Evolutionary conservation across 1,284 basidiomycete genomes (phyloP), one percentile per base, ranked within the genome.

Genomic region (Rhodotorula mucilaginosa): DNA sequence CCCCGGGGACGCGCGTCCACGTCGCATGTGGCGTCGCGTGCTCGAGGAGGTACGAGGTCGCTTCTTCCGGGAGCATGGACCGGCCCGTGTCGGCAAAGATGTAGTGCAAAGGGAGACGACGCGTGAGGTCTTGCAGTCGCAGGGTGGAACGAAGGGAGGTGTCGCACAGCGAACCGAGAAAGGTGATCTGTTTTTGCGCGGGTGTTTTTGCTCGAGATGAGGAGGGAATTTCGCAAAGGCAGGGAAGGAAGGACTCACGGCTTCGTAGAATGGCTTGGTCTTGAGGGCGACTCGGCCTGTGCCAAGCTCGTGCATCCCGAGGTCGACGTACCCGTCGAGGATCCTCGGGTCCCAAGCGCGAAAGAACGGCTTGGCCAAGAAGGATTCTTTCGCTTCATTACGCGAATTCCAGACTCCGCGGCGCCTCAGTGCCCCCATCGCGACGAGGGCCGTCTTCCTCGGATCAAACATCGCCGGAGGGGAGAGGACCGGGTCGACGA

Each of bases 401-500:
- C 90, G 89, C 39, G 58, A 57, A 16, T 26, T n/a, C 78, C 78
- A 79, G 29, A 39, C 57, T 46, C 77, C 71, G 58, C 65, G 64
- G 44, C 78, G 52, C 10, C 70, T 65, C 15, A 79, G 49, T 8
- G 78, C 77, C 4, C 77, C 74, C 79, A 72, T 71, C 75, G 54
- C 83, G 80, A 67, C 26, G 5, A n/a, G 23, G n/a, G 51, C 23
- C 12, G 54, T 57, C n/a, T 26, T 18, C 3, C 29, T 26, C n/a
- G 54, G 29, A 29, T 26, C 29, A 16, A 18, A 57, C 13, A 18
- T 16, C 7, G 23, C 12, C 39, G 64, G 44, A 71, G 82, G 82
- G 5, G 83, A 73, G 51, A 92, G 86, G 67, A 91, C 85, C 0
- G 95, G 92, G 79, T 97, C 94, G 39, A 95, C 82, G 16, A 95